These are phyloP conservation scores for Rubroshorea leprosula DNA, from an alignment of 345 rosid species.

Conservation along the genomic window DNA sequence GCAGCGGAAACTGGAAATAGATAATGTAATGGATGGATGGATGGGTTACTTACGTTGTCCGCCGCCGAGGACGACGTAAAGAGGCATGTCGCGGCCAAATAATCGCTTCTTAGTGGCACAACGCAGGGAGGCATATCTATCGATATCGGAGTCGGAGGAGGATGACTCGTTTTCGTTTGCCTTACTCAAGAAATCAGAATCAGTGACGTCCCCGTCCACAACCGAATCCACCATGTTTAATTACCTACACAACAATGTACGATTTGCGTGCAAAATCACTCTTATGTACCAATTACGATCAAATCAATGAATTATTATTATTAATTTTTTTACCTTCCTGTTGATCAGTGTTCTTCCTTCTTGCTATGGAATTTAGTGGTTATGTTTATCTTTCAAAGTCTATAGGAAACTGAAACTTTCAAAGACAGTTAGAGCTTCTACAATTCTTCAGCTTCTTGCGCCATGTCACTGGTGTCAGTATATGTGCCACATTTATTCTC, in stretches of 20 bases:
- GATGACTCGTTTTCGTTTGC: constrained; percentile 12
- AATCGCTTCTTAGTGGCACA: constrained; percentile 27
- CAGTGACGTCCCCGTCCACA: constrained; percentile 12
- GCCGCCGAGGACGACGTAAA: constrained; percentile 39
- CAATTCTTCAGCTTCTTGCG: constrained; percentile 1
- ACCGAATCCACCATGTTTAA: constrained; percentile 9
- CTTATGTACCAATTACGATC: not conserved
- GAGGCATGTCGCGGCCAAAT: constrained; percentile 38
- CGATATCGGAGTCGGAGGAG: constrained; percentile 27
- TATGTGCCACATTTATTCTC: not conserved
- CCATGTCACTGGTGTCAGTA: not conserved
- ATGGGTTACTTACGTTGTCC: constrained; percentile 28
- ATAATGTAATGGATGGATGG: not conserved
- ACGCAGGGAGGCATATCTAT: constrained; percentile 4
- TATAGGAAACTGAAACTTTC: constrained; percentile 6
- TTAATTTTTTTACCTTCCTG: not conserved
- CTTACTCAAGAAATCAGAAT: constrained; percentile 14
- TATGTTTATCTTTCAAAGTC: not conserved
- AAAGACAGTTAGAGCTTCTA: not conserved
- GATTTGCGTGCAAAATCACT: not conserved
- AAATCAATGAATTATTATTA: not conserved
- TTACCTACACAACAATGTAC: not conserved
- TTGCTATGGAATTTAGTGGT: not conserved
- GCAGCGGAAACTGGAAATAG: too few relatives aligned
- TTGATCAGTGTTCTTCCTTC: not conserved